Conservation (phyloP, 2,329 filamentous ascomycete genomes). For the Coniochaeta prunicola region DNA sequence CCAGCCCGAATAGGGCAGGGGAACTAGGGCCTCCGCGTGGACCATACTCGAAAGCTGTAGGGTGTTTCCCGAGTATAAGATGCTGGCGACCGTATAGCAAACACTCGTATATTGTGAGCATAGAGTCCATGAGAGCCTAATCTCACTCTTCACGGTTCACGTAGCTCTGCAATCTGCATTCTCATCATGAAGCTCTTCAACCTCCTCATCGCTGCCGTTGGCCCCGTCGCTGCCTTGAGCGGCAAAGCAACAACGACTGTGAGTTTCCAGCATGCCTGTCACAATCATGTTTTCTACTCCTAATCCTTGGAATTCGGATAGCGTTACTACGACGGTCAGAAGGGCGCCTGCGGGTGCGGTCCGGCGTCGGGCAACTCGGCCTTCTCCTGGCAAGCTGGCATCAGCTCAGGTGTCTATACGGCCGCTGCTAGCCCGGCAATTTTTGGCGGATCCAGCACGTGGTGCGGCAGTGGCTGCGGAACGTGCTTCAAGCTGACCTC, state of each 20-base stretch:
- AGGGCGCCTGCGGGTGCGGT: conserved; percentile 24
- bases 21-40: neutral
- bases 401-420: conserved; percentile 13
- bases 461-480: conserved; percentile 21
- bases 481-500: conserved; percentile 20
- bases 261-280: neutral
- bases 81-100: neutral
- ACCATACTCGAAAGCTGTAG: too few species aligned
- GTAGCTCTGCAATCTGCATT: too few species aligned
- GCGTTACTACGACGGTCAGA: conserved; percentile 23
- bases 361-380: conserved; percentile 9
- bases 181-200: neutral
- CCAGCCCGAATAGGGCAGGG: neutral
- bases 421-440: conserved; percentile 18
- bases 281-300: neutral
- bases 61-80: neutral
- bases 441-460: conserved; percentile 13
- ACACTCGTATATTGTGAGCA: neutral
- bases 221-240: neutral
- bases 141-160: too few species aligned
- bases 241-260: conserved; percentile 1
- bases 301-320: too few species aligned
- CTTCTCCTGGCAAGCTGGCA: conserved; percentile 19
- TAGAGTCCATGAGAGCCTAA: too few species aligned
- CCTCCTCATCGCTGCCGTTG: neutral